Percentiles rank a stretch among this genome's conserved stretches.
Evolutionary conservation across 148 eudicot species (phyloP).

Genomic region (Chenopodium berlandieri): DNA sequence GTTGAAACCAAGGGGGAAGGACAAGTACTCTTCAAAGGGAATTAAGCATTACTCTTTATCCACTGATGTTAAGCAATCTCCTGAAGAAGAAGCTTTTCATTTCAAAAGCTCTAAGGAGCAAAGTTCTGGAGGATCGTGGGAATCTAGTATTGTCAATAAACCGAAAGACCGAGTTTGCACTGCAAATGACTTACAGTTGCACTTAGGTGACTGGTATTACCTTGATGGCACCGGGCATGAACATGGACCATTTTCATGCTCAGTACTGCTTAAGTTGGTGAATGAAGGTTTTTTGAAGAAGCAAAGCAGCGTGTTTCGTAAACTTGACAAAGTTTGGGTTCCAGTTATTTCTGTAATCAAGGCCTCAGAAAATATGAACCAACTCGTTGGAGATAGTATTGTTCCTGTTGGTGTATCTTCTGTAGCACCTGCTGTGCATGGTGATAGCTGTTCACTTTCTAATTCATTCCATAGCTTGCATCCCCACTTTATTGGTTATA

Average conservation of each 20-base stretch:
- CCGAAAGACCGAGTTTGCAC: conserved; percentile 75
- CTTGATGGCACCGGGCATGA: conserved; percentile 97
- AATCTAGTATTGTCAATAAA: conserved; percentile 38
- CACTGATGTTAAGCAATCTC: conserved; percentile 57
- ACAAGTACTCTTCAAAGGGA: conserved; percentile 56
- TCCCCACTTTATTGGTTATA: conserved; percentile 91
- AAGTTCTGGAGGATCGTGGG: conserved; percentile 37
- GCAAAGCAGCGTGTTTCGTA: conserved; percentile 72
- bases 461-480: conserved; percentile 64
- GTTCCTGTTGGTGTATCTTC: conserved; percentile 34
- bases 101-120: conserved; percentile 43
- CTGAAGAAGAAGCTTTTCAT: conserved; percentile 46
- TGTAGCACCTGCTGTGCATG: conserved; percentile 34
- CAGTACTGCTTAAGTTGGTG: conserved; percentile 54
- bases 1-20: conserved; percentile 63
- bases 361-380: conserved; percentile 32
- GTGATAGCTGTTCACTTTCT: conserved; percentile 28
- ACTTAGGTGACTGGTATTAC: conserved; percentile 88
- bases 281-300: conserved; percentile 65
- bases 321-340: conserved; percentile 85
- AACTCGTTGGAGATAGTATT: conserved; percentile 29
- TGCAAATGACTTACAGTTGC: conserved; percentile 60
- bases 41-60: conserved; percentile 43
- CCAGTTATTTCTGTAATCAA: conserved; percentile 51
- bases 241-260: conserved; percentile 70